Conservation (phyloP, 306 rosid genomes). For the Fragaria ananassa region DNA sequence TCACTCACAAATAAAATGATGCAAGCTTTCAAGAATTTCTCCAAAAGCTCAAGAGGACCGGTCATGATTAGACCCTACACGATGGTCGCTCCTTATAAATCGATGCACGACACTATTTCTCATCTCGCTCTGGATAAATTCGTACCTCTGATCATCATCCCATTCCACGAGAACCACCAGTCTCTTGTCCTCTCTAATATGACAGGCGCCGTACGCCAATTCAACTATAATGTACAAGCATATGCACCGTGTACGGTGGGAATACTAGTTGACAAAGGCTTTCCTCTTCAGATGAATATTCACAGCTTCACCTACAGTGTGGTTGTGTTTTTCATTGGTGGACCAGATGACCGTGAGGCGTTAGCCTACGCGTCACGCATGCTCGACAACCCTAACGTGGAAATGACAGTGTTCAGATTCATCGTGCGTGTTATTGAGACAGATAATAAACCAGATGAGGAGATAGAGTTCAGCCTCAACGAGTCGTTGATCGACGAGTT, state of each 20-base stretch:
- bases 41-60: constrained; percentile 31
- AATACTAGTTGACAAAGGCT: constrained; percentile 52
- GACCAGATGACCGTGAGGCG: constrained; percentile 56
- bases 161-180: constrained; percentile 37
- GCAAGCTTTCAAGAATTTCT: constrained; percentile 51
- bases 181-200: background rate
- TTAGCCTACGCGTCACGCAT: constrained; percentile 45
- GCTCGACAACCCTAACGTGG: constrained; percentile 15
- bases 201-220: constrained; percentile 25
- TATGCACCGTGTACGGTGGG: constrained; percentile 79
- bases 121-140: constrained; percentile 35
- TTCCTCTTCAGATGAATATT: background rate
- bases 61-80: constrained; percentile 32
- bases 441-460: background rate
- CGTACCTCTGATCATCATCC: constrained; percentile 40
- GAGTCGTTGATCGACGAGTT: constrained; percentile 23
- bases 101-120: constrained; percentile 47
- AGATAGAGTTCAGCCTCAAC: constrained; percentile 15
- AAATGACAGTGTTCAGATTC: constrained; percentile 29
- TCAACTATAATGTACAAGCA: constrained; percentile 55
- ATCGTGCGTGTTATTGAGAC: background rate
- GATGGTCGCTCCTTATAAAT: constrained; percentile 48
- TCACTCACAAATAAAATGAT: constrained; percentile 37
- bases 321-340: constrained; percentile 47
- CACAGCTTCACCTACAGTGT: constrained; percentile 17